Conservation (phyloP, 2,329 filamentous ascomycete genomes). For the Macrophomina phaseolina region DNA sequence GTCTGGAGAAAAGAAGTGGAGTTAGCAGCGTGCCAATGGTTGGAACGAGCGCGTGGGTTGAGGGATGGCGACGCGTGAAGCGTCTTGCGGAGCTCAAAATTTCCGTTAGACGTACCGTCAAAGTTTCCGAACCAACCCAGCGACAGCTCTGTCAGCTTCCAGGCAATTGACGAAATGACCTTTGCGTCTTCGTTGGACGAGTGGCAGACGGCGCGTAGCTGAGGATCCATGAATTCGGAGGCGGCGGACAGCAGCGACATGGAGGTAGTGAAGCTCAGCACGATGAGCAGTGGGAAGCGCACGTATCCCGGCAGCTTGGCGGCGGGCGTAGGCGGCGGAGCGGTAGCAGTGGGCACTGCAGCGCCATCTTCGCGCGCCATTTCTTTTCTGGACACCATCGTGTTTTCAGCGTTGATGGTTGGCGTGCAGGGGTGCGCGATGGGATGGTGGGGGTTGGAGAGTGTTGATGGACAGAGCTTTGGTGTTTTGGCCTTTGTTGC, state of each 20-base stretch:
- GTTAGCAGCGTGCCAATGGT: slow-evolving; percentile 21
- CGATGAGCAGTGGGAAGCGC: slow-evolving; percentile 52
- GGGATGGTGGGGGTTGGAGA: background rate
- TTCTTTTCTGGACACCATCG: slow-evolving; percentile 12
- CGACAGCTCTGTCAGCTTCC: slow-evolving; percentile 69
- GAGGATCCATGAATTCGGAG: slow-evolving; percentile 64
- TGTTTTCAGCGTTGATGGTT: background rate
- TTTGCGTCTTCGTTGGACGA: slow-evolving; percentile 67
- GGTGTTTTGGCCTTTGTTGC: slow-evolving; percentile 23
- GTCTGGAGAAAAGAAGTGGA: slow-evolving; percentile 38
- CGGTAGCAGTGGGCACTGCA: slow-evolving; percentile 32
- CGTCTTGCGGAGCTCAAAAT: slow-evolving; percentile 9
- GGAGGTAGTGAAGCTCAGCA: slow-evolving; percentile 66
- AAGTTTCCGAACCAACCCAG: slow-evolving; percentile 76
- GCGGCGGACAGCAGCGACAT: slow-evolving; percentile 68
- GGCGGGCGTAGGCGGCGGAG: slow-evolving; percentile 32
- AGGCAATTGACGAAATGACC: slow-evolving; percentile 59
- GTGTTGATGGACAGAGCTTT: slow-evolving; percentile 25
- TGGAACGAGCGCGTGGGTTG: slow-evolving; percentile 48
- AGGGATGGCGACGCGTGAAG: background rate
- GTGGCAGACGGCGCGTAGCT: slow-evolving; percentile 71
- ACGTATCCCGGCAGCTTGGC: slow-evolving; percentile 44
- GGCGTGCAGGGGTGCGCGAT: slow-evolving; percentile 16
- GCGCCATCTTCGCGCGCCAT: slow-evolving; percentile 24
- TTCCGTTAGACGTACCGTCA: slow-evolving; percentile 62